Evolutionary conservation across 768 basidiomycete genomes (phyloP).

Genomic region (Dioszegia aurantiaca): DNA sequence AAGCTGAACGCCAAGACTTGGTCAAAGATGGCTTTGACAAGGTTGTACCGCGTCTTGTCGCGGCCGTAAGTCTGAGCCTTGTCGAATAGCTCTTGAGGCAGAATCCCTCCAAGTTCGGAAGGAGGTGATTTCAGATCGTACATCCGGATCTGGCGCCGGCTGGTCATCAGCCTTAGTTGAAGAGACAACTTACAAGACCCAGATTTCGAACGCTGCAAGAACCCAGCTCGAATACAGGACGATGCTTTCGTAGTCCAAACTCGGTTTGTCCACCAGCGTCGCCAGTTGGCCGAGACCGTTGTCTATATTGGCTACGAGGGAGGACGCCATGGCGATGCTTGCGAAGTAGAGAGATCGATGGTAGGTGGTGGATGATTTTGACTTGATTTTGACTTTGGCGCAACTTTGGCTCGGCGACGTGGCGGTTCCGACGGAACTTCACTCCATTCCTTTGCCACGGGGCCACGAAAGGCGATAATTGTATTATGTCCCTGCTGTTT

Average conservation of each 20-base stretch:
- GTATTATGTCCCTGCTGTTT: no score
- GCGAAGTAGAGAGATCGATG: no score
- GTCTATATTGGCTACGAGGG: constrained; percentile 22
- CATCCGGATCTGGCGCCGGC: constrained; percentile 4
- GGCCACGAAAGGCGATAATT: no score
- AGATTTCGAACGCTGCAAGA: constrained; percentile 80
- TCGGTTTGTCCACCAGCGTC: constrained; percentile 30
- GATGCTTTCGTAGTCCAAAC: constrained; percentile 69
- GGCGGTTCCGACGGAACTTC: no score
- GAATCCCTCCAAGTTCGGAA: constrained; percentile 65
- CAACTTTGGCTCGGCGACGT: not conserved
- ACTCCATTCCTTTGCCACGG: no score
- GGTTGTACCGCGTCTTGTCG: constrained; percentile 80
- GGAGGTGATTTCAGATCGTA: constrained; percentile 57
- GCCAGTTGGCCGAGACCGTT: constrained; percentile 22
- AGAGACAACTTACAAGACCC: constrained; percentile 68
- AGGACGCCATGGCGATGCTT: no score
- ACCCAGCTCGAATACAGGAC: constrained; percentile 75
- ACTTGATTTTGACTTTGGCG: no score
- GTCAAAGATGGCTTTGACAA: constrained; percentile 71
- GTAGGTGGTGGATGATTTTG: no score
- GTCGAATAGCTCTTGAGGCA: constrained; percentile 68
- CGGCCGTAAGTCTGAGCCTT: constrained; percentile 89
- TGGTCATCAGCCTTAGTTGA: not conserved
- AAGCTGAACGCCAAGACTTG: constrained; percentile 68